These are phyloP conservation scores for Rosellinia necatrix DNA, from an alignment of 2,329 filamentous ascomycete genomes.

Conservation along the genomic window DNA sequence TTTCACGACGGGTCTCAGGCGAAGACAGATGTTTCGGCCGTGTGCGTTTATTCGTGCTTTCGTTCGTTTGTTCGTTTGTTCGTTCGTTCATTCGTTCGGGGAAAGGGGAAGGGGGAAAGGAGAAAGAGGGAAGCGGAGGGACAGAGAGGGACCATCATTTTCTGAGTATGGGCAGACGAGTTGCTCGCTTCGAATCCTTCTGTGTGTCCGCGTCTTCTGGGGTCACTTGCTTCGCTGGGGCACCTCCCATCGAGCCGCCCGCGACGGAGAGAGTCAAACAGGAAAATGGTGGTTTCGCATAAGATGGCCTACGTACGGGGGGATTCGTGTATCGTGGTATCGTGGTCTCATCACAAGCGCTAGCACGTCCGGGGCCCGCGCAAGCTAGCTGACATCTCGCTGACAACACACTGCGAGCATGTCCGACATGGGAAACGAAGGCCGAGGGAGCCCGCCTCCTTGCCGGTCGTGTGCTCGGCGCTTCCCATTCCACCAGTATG, in stretches of 20 bases:
- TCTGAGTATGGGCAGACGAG: no score
- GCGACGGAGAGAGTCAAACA: background rate
- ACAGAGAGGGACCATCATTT: no score
- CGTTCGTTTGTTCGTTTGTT: no score
- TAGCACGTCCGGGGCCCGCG: slow-evolving; percentile 2
- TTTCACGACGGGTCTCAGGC: background rate
- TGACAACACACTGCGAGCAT: background rate
- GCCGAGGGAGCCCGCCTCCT: background rate
- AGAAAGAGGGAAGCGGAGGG: no score
- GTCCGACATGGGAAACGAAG: slow-evolving; percentile 4
- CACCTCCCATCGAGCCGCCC: background rate
- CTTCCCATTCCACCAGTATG: slow-evolving; percentile 14
- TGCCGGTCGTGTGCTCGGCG: background rate
- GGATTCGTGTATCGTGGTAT: no score
- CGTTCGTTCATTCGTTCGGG: no score
- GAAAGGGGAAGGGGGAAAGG: no score
- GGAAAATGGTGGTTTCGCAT: background rate
- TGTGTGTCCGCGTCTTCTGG: background rate
- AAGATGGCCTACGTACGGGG: background rate
- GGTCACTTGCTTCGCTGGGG: background rate
- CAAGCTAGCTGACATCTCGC: slow-evolving; percentile 2
- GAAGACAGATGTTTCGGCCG: background rate
- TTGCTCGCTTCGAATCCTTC: no score
- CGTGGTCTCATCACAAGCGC: slow-evolving; percentile 1
- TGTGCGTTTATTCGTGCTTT: no score